phyloP scores from a whole-genome alignment of 495 filamentous ascomycete genomes.

The Sporormia fimetaria region DNA sequence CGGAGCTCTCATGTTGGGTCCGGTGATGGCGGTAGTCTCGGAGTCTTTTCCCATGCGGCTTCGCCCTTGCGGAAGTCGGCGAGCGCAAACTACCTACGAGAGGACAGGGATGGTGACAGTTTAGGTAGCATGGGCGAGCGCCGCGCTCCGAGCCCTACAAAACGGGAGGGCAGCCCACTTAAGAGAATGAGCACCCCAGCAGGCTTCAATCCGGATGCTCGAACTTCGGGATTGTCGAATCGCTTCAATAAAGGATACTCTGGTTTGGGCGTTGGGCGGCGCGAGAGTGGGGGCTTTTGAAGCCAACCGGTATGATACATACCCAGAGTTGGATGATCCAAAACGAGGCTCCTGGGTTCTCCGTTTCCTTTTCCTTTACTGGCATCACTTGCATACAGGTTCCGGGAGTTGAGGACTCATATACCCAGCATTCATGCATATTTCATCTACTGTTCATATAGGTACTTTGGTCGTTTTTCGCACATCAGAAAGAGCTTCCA shows the following conservation, averaged over 20 bases:
- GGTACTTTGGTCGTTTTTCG: too few species aligned
- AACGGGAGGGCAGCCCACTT: slow-evolving; percentile 23
- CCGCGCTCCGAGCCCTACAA: background rate
- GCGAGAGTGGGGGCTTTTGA: slow-evolving; percentile 20
- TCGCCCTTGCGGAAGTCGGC: slow-evolving; percentile 21
- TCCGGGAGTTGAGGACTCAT: too few species aligned
- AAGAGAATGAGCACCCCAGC: slow-evolving; percentile 24
- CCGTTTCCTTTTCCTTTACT: too few species aligned
- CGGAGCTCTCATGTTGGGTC: slow-evolving; percentile 26
- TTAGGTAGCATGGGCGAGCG: slow-evolving; percentile 8
- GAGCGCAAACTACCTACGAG: slow-evolving; percentile 9
- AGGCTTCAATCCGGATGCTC: slow-evolving; percentile 1
- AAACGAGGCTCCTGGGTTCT: too few species aligned
- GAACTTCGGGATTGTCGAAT: background rate
- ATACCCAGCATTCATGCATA: too few species aligned
- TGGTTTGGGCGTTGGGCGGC: slow-evolving; percentile 17
- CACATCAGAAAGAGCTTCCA: too few species aligned
- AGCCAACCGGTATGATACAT: too few species aligned
- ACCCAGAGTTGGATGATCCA: too few species aligned
- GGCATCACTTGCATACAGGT: too few species aligned
- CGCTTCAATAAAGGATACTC: slow-evolving; percentile 7
- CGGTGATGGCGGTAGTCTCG: slow-evolving; percentile 58
- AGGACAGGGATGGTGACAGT: slow-evolving; percentile 9
- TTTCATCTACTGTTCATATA: too few species aligned
- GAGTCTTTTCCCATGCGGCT: slow-evolving; percentile 22